Base-by-base conservation (phyloP, 2,329 filamentous ascomycete genomes). In the Lomentospora prolificans region DNA sequence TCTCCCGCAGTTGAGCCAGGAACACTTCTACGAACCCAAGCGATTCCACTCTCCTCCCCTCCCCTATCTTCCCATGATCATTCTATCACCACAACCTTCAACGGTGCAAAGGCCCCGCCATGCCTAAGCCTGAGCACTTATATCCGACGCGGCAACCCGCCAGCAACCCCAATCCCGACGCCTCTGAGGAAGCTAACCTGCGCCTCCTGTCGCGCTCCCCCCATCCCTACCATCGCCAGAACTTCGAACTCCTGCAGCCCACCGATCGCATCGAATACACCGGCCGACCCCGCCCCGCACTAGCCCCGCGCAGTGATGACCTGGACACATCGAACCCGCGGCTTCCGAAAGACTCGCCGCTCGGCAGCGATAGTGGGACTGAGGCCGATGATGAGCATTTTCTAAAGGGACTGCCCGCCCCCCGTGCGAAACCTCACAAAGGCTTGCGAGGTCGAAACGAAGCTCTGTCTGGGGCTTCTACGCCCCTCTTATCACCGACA, bases 381-480 rank as follows among this genome's bases (percentile, higher is more conserved):
- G 92, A 97, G 67, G 92, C 92, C 39, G 92, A 96, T 64, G 92
- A 97, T 72, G 92, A 97, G 69, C 87, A 91, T 60, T 85, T 92
- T 62, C 75, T 96, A 57, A 94, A 87, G 67, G 87, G 90, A 0
- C 73, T 96, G 22, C 91, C 92, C 1, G 89, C 91, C 2, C 88
- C 91, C 2, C 85, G 79, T n/a, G 62, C 78, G 7, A 80, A 83
- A 58, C 76, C 82, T 30, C 85, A 87, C 66, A 96, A 96, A 71
- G 91, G 90, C 6, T 69, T 96, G 51, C 80, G 86, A 58, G 85
- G 81, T 57, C 70, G 69, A 57, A 77, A 81, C 61, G 84, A 78
- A 63, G 66, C 64, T 3, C 63, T 78, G 2, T 85, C 82, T 0
- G 77, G 77, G 5, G 65, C 73, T 3, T 78, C 79, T 2, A 84